Conservation (phyloP, 495 filamentous ascomycete genomes). For the Thermothielavioides terrestris region DNA sequence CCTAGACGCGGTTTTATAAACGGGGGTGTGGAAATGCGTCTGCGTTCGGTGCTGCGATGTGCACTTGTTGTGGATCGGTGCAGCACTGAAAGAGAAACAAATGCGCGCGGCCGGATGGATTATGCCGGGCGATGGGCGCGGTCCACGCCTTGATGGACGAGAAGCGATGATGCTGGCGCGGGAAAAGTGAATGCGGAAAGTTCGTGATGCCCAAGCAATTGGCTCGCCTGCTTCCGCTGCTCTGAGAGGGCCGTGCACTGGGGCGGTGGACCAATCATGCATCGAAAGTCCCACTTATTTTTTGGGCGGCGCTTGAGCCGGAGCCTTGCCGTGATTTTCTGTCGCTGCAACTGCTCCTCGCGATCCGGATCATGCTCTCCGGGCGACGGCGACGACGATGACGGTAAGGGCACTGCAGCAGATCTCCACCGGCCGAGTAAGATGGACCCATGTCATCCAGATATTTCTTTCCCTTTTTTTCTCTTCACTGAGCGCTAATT, state of each 20-base stretch:
- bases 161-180: background rate
- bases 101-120: background rate
- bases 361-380: constrained; percentile 14
- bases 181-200: background rate
- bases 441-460: background rate
- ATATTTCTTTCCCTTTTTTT: background rate
- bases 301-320: background rate
- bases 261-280: background rate
- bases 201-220: background rate
- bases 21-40: too few relatives aligned
- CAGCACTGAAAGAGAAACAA: background rate
- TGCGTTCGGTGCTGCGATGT: too few relatives aligned
- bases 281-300: constrained; percentile 2
- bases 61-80: background rate
- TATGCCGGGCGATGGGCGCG: background rate
- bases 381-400: constrained; percentile 45
- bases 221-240: background rate
- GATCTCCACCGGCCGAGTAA: constrained; percentile 55
- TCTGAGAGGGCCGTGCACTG: background rate
- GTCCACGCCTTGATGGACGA: background rate
- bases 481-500: background rate
- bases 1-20: too few relatives aligned
- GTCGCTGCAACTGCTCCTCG: constrained; percentile 5
- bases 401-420: constrained; percentile 52
- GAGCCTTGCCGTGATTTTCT: constrained; percentile 11